phyloP scores from a whole-genome alignment of 805 yeast genomes.

The Ogataea pilisensis region DNA sequence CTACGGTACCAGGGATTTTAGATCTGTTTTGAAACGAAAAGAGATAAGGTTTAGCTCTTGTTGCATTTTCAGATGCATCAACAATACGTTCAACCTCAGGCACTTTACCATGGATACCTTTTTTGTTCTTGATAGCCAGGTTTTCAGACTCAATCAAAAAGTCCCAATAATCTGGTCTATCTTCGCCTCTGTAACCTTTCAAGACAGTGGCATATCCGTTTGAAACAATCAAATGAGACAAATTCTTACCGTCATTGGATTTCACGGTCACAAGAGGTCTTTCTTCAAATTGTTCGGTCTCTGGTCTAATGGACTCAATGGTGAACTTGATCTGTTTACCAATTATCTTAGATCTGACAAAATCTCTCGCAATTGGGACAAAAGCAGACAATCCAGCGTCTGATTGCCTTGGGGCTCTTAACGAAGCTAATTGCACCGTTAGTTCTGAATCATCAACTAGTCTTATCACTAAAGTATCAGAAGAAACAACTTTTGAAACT shows the following conservation, averaged over 20 bases:
- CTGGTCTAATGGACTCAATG: slow-evolving; percentile 62
- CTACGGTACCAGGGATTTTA: slow-evolving; percentile 65
- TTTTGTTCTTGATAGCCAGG: slow-evolving; percentile 48
- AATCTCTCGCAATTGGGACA: slow-evolving; percentile 68
- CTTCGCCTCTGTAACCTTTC: slow-evolving; percentile 64
- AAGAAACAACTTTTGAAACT: slow-evolving; percentile 58
- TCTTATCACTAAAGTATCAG: slow-evolving; percentile 62
- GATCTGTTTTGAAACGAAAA: slow-evolving; percentile 65
- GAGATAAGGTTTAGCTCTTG: slow-evolving; percentile 71
- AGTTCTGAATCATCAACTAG: slow-evolving; percentile 47
- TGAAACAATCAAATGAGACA: slow-evolving; percentile 56
- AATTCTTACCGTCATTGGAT: slow-evolving; percentile 47
- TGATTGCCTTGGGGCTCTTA: slow-evolving; percentile 67
- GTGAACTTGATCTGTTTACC: slow-evolving; percentile 64
- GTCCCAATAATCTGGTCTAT: slow-evolving; percentile 76
- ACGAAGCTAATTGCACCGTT: slow-evolving; percentile 71
- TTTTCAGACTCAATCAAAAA: slow-evolving; percentile 65
- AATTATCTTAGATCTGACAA: slow-evolving; percentile 59
- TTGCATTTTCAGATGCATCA: slow-evolving; percentile 73
- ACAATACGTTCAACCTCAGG: slow-evolving; percentile 59
- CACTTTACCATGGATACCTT: slow-evolving; percentile 61
- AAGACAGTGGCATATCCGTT: slow-evolving; percentile 76
- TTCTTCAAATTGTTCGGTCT: slow-evolving; percentile 57
- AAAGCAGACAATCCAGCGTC: slow-evolving; percentile 55
- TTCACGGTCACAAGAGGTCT: slow-evolving; percentile 61